These are phyloP conservation scores for Scutellaria baicalensis DNA, from an alignment of 257 asterid species.

Conservation along the genomic window DNA sequence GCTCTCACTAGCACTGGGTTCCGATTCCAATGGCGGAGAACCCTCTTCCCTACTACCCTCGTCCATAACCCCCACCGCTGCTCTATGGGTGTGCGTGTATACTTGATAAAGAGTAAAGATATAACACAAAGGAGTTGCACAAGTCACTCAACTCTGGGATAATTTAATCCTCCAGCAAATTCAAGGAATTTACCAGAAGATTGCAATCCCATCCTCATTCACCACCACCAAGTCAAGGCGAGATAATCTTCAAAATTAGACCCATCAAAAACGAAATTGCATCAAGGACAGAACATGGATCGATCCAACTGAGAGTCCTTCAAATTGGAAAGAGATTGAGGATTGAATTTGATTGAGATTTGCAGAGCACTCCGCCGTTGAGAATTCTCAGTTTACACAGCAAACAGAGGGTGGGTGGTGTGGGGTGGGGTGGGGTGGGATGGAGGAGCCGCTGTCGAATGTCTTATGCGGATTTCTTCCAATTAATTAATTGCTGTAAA, in stretches of 20 bases:
- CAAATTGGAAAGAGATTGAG: background rate
- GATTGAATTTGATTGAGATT: constrained; percentile 17
- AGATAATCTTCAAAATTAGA: constrained; percentile 26
- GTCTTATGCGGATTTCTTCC: background rate
- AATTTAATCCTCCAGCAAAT: constrained; percentile 56
- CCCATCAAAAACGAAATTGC: constrained; percentile 23
- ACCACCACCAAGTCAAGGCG: constrained; percentile 14
- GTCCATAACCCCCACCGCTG: constrained; percentile 49
- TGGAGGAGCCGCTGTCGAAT: background rate
- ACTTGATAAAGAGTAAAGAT: background rate
- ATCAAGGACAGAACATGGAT: constrained; percentile 6
- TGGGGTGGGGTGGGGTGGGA: background rate
- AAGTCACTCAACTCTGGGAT: constrained; percentile 23
- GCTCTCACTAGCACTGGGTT: constrained; percentile 24
- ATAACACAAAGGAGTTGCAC: background rate
- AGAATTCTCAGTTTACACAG: constrained; percentile 14
- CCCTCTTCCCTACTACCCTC: constrained; percentile 41
- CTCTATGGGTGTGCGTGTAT: background rate
- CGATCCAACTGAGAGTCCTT: constrained; percentile 20
- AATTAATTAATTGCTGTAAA: background rate
- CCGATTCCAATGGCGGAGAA: constrained; percentile 16
- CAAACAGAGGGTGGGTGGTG: background rate
- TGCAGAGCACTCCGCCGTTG: constrained; percentile 28
- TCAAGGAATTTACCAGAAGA: constrained; percentile 72
- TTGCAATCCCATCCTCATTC: constrained; percentile 93